These are phyloP conservation scores for Cadophora sp. DNA, from an alignment of 2,329 filamentous ascomycete species.

Conservation along the genomic window DNA sequence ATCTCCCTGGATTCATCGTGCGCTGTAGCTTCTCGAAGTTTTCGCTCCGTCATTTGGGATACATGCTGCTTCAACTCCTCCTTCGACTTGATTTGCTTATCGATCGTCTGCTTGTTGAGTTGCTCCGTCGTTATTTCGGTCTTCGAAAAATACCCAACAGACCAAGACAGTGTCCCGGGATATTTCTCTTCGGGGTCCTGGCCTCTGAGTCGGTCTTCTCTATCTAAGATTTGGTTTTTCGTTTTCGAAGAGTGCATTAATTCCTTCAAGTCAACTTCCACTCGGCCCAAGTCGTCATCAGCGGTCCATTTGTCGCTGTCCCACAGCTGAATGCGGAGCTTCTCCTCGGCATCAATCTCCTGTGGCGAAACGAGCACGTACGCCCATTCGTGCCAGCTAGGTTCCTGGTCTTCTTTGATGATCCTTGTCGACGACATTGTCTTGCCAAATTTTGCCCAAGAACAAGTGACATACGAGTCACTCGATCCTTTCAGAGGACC, in stretches of 20 bases:
- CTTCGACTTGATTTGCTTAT: slow-evolving; percentile 62
- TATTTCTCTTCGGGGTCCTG: slow-evolving; percentile 70
- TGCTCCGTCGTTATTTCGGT: slow-evolving; percentile 67
- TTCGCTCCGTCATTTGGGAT: slow-evolving; percentile 59
- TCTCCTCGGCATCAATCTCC: slow-evolving; percentile 75
- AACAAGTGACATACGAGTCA: slow-evolving; percentile 75
- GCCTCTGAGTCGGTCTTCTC: slow-evolving; percentile 69
- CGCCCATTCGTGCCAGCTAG: slow-evolving; percentile 73
- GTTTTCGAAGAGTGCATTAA: slow-evolving; percentile 66
- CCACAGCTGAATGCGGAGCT: slow-evolving; percentile 74
- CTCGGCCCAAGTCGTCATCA: slow-evolving; percentile 76
- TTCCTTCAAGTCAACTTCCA: slow-evolving; percentile 71
- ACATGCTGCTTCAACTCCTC: slow-evolving; percentile 66
- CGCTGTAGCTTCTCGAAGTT: slow-evolving; percentile 67
- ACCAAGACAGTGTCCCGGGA: slow-evolving; percentile 74
- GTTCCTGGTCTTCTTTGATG: slow-evolving; percentile 68
- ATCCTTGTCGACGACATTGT: slow-evolving; percentile 71
- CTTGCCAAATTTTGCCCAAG: slow-evolving; percentile 81
- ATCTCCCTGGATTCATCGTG: slow-evolving; percentile 64
- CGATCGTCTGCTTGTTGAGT: slow-evolving; percentile 64
- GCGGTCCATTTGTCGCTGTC: slow-evolving; percentile 70
- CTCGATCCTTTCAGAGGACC: slow-evolving; percentile 67
- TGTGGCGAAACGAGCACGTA: slow-evolving; percentile 73
- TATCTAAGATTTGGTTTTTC: slow-evolving; percentile 65
- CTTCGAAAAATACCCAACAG: slow-evolving; percentile 75